A percentile compares a stretch with the other conserved stretches of the same genome.
Conservation (phyloP, 2,329 filamentous ascomycete species). For the Paraphaeosphaeria minitans region DNA sequence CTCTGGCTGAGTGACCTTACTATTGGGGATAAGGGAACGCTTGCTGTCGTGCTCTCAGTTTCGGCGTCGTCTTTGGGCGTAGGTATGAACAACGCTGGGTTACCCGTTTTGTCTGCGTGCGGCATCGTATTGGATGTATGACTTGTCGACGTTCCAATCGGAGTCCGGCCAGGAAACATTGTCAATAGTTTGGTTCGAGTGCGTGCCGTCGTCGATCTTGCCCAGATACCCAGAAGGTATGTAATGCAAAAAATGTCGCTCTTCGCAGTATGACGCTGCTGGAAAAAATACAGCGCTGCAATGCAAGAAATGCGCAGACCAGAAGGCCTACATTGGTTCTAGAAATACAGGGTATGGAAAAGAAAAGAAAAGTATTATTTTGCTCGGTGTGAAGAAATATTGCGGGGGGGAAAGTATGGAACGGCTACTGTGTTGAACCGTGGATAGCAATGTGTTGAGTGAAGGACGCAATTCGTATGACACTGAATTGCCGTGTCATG, state of each 20-base stretch:
- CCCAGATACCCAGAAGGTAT: neutral
- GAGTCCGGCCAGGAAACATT: no score
- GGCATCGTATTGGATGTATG: no score
- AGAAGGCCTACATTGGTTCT: neutral
- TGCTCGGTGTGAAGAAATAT: neutral
- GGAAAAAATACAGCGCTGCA: neutral
- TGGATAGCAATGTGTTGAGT: neutral
- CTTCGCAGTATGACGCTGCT: neutral
- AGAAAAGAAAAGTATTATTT: neutral
- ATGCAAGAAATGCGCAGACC: neutral
- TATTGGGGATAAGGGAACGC: neutral
- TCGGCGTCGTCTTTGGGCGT: no score
- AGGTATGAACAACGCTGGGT: no score
- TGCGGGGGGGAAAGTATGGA: neutral
- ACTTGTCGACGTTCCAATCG: no score
- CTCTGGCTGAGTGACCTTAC: neutral
- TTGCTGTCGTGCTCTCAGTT: neutral
- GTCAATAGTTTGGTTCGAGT: no score
- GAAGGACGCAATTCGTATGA: neutral
- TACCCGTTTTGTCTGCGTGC: no score
- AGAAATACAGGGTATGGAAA: neutral
- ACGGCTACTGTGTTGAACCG: neutral
- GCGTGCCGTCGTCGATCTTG: no score
- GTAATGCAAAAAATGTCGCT: neutral
- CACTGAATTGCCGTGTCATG: neutral